Evolutionary conservation across 192 early-diverging fungal genomes (phyloP), one percentile per base, ranked within the genome.

Genomic region (Podila epigama): DNA sequence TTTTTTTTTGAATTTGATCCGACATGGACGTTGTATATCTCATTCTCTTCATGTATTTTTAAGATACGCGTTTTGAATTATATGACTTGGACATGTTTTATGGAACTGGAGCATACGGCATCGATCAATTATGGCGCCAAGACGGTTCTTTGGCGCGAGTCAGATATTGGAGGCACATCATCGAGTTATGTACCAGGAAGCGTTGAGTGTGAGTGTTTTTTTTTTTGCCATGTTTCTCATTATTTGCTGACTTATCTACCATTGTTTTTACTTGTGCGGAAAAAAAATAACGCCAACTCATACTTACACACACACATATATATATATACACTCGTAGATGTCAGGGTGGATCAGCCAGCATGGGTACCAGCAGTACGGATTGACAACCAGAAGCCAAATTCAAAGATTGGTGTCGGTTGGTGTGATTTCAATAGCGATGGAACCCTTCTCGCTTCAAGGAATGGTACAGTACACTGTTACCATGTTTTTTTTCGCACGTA

Each of bases 321-420:
- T n/a, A n/a, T 10, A 48, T 39, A 9, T 22, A 22, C 44, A 22
- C n/a, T 20, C 13, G 35, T 63, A 94, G 92, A 91, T 65, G 75
- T 83, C 22, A 75, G 86, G 16, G 36, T 80, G 4, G 69, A 84
- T 20, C 83, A 91, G 18, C 91, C 92, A 10, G 41, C 85, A 16
- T 83, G 82, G 18, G 37, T 95, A 35, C 85, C 82, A 0, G 67
- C 72, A 29, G 42, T 85, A 8, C 78, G 85, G 12, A 79, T 87
- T 22, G 93, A 95, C 48, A 83, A 82, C 27, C 89, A 89, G 31
- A 90, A 92, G 53, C 85, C 88, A 11, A 89, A 92, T 70, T 88
- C 94, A 3, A 90, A 89, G 63, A 68, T 89, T 3, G 94, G 94
- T 16, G 83, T 96, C 7, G 87, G 91, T 1, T 41, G 85, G 31